Conservation (phyloP, 176 grass and related monocot genomes). For the Phoenix roebelenii region DNA sequence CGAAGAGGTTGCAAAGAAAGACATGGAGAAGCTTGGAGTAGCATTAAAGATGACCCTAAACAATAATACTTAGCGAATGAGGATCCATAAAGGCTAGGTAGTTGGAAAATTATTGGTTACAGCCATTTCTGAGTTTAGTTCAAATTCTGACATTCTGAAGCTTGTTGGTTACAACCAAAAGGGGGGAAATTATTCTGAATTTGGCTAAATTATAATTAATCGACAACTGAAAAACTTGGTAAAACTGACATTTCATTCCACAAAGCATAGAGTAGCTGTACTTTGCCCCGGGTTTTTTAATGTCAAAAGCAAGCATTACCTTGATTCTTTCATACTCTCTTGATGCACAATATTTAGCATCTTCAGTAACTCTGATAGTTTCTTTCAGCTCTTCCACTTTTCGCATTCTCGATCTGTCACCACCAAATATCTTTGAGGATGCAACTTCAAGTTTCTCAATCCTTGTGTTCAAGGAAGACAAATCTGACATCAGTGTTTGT, state of each 20-base stretch:
- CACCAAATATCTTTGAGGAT: constrained; percentile 88
- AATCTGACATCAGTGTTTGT: constrained; percentile 91
- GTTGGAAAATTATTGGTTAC: no score
- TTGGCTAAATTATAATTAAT: no score
- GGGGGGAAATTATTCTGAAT: no score
- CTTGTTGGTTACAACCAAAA: no score
- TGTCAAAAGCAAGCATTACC: constrained; percentile 27
- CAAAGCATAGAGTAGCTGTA: no score
- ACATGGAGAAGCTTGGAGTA: no score
- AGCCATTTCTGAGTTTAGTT: no score
- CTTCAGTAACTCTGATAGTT: constrained; percentile 80
- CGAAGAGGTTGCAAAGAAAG: no score
- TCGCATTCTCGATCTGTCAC: constrained; percentile 62
- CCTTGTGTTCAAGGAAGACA: constrained; percentile 58
- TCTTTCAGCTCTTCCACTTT: constrained; percentile 76
- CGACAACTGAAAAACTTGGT: not conserved
- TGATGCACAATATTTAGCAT: constrained; percentile 74
- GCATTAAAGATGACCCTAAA: no score
- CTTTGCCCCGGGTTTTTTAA: not conserved
- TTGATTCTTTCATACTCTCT: constrained; percentile 97
- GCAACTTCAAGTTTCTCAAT: constrained; percentile 84
- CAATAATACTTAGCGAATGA: no score
- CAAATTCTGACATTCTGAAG: no score
- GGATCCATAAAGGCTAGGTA: no score
- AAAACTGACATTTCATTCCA: not conserved